These are phyloP conservation scores for Sinapis alba DNA, from an alignment of 441 rosid species.

Conservation along the genomic window DNA sequence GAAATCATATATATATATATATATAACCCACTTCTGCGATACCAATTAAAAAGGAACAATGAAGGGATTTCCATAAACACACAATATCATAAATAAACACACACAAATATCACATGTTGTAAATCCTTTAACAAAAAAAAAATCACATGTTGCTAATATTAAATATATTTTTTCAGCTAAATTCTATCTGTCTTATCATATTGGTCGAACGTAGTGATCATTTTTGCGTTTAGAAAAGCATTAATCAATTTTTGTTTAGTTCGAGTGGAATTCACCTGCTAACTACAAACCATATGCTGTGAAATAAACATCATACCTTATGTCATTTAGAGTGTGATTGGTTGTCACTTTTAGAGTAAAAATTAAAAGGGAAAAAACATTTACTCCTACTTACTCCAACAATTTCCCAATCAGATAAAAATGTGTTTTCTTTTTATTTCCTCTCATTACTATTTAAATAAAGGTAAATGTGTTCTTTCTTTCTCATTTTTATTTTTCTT, in stretches of 20 bases:
- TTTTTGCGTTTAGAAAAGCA: background rate
- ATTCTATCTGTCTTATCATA: slow-evolving; percentile 10
- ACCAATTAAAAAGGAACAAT: background rate
- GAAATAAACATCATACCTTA: slow-evolving; percentile 28
- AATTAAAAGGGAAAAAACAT: no score
- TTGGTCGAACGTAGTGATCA: background rate
- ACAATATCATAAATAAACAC: background rate
- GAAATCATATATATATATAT: background rate
- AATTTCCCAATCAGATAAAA: no score
- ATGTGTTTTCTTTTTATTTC: no score
- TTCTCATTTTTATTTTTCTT: no score
- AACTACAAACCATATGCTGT: background rate
- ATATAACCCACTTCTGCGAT: background rate
- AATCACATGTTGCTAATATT: background rate
- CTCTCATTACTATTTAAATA: no score
- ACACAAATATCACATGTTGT: background rate
- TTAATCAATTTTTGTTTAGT: background rate
- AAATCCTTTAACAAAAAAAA: no score
- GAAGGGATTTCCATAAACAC: background rate
- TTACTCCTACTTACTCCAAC: no score
- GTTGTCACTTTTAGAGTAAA: no score
- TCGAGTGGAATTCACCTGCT: background rate
- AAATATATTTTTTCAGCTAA: slow-evolving; percentile 7
- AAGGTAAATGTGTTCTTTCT: no score
- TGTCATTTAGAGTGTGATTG: no score